Evolutionary conservation across 768 basidiomycete species (phyloP).

Genomic region (Amanita exitialis): DNA sequence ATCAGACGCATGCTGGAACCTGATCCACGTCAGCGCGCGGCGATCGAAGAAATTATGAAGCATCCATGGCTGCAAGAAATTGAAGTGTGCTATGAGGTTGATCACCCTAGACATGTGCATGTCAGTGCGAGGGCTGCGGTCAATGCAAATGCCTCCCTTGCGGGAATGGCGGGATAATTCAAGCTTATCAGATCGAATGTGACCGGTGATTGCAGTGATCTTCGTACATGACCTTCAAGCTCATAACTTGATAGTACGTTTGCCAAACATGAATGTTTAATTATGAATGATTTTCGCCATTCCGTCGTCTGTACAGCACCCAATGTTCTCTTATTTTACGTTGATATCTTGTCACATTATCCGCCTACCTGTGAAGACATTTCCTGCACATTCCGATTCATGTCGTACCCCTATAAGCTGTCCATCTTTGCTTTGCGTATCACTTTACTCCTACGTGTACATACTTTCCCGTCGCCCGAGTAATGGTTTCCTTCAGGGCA

Average conservation of each 20-base stretch:
- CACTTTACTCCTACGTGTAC: neutral
- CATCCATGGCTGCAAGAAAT: slow-evolving; percentile 75
- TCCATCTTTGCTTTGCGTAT: neutral
- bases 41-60: slow-evolving; percentile 73
- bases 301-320: neutral
- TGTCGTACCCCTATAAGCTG: too few species aligned
- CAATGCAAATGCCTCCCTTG: neutral
- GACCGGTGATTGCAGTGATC: neutral
- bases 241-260: neutral
- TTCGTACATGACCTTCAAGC: neutral
- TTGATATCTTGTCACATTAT: slow-evolving; percentile 5
- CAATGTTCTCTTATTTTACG: neutral
- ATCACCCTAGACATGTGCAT: slow-evolving; percentile 64
- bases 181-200: too few species aligned
- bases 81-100: slow-evolving; percentile 68
- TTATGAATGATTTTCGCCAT: neutral
- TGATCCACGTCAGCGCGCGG: slow-evolving; percentile 64
- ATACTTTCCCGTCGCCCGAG: neutral
- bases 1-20: slow-evolving; percentile 95
- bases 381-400: neutral
- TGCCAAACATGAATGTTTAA: neutral
- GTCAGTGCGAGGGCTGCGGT: slow-evolving; percentile 53
- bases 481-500: neutral
- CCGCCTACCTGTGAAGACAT: neutral
- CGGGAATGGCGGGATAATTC: neutral